Evolutionary conservation across 163 green algal species (phyloP).

Genomic region (Chlorella variabilis): DNA sequence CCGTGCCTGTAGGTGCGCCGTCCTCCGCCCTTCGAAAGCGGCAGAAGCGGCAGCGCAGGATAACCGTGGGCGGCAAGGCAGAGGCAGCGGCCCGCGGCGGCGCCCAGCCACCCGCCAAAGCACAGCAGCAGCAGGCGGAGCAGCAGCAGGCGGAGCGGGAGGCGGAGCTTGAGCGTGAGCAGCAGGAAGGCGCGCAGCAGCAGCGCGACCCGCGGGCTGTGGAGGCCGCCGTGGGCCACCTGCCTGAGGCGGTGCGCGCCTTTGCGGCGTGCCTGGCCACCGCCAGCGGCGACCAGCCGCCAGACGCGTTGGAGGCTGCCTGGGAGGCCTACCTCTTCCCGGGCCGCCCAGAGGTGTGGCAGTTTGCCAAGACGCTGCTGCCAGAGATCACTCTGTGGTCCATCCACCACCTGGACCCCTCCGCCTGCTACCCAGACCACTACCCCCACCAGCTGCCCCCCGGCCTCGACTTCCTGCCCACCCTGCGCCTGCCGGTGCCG

Average conservation of each 20-base stretch:
- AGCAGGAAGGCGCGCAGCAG: no score
- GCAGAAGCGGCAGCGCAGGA: slow-evolving; percentile 26
- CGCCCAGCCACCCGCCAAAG: no score
- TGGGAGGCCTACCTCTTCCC: slow-evolving; percentile 4
- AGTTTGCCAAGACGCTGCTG: neutral
- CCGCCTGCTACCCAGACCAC: neutral
- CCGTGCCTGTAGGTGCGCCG: neutral
- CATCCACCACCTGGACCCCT: neutral
- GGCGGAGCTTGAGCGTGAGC: neutral
- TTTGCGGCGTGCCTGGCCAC: no score
- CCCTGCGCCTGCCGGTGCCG: neutral
- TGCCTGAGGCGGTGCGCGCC: no score
- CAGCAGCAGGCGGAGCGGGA: neutral
- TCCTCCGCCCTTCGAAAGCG: neutral
- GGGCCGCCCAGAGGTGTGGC: neutral
- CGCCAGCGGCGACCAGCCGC: neutral
- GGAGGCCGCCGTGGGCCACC: no score
- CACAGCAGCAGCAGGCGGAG: neutral
- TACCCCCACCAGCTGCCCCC: slow-evolving; percentile 17
- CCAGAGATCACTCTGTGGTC: neutral
- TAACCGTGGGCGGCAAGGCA: slow-evolving; percentile 12
- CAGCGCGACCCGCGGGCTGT: no score
- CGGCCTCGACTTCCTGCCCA: neutral
- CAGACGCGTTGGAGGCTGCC: neutral
- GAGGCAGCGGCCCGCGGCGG: neutral